Conservation (phyloP, 306 rosid genomes). For the Neltuma alba region DNA sequence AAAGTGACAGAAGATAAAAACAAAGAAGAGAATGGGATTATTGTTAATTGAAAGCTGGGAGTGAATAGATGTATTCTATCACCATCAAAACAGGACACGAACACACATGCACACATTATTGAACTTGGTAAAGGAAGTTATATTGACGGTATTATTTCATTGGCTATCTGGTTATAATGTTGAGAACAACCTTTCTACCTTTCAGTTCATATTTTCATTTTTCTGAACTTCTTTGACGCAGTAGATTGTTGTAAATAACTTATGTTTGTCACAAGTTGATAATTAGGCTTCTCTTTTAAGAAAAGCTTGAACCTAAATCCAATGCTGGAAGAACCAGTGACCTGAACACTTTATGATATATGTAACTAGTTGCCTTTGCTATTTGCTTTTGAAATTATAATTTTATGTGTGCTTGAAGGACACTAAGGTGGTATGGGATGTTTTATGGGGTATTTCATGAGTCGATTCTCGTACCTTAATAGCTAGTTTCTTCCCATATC, state of each 20-base stretch:
- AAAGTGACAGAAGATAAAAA: background rate
- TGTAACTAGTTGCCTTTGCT: background rate
- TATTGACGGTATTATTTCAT: background rate
- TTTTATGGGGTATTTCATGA: too few species aligned
- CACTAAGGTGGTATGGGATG: too few species aligned
- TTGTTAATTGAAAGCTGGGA: background rate
- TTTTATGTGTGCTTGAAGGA: constrained; percentile 5
- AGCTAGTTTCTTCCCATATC: too few species aligned
- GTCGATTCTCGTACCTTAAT: too few species aligned
- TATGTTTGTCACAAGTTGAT: background rate
- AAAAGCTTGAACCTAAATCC: constrained; percentile 9
- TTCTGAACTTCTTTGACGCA: background rate
- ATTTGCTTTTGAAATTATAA: constrained; percentile 23
- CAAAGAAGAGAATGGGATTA: background rate
- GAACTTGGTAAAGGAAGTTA: background rate
- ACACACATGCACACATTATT: background rate
- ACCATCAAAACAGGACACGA: background rate
- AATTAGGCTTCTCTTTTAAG: background rate
- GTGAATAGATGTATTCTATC: background rate
- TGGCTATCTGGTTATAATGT: background rate
- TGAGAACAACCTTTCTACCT: background rate
- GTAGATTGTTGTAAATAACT: background rate
- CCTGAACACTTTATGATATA: constrained; percentile 11
- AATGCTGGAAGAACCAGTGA: background rate
- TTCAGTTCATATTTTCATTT: background rate